Conservation (phyloP, 768 basidiomycete genomes). For the Boletus rex-veris region DNA sequence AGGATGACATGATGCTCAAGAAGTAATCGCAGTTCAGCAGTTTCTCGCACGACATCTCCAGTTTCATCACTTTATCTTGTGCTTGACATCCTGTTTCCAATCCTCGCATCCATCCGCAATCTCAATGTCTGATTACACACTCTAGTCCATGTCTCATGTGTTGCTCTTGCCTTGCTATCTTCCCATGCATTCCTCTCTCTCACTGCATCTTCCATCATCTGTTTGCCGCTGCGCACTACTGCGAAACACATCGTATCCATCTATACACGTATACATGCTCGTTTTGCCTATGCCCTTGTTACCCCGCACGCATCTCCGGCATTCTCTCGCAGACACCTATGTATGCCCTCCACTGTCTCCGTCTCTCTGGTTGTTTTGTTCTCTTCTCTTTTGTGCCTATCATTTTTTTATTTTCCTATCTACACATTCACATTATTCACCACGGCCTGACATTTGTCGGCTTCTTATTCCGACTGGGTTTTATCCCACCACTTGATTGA, state of each 20-base stretch:
- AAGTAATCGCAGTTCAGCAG: slow-evolving; percentile 22
- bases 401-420: slow-evolving; percentile 28
- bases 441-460: slow-evolving; percentile 22
- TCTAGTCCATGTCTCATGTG: slow-evolving; percentile 38
- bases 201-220: slow-evolving; percentile 19
- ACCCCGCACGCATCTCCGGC: slow-evolving; percentile 19
- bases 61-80: slow-evolving; percentile 27
- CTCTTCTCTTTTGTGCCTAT: slow-evolving; percentile 16
- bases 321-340: slow-evolving; percentile 21
- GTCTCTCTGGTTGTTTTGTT: slow-evolving; percentile 24
- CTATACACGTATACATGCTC: slow-evolving; percentile 33
- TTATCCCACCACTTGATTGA: slow-evolving; percentile 17
- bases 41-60: slow-evolving; percentile 22
- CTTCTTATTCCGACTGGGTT: slow-evolving; percentile 27
- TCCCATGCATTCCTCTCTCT: slow-evolving; percentile 31
- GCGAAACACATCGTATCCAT: slow-evolving; percentile 36
- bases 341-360: slow-evolving; percentile 23
- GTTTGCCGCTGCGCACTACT: slow-evolving; percentile 30
- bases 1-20: slow-evolving; percentile 28
- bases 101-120: slow-evolving; percentile 33
- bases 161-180: slow-evolving; percentile 38
- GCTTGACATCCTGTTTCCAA: slow-evolving; percentile 36
- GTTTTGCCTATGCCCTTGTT: slow-evolving; percentile 30
- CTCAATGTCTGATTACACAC: slow-evolving; percentile 39
- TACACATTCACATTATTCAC: slow-evolving; percentile 30